Base-by-base conservation (phyloP, 2,329 filamentous ascomycete species). In the Pseudofabraea citricarpa region DNA sequence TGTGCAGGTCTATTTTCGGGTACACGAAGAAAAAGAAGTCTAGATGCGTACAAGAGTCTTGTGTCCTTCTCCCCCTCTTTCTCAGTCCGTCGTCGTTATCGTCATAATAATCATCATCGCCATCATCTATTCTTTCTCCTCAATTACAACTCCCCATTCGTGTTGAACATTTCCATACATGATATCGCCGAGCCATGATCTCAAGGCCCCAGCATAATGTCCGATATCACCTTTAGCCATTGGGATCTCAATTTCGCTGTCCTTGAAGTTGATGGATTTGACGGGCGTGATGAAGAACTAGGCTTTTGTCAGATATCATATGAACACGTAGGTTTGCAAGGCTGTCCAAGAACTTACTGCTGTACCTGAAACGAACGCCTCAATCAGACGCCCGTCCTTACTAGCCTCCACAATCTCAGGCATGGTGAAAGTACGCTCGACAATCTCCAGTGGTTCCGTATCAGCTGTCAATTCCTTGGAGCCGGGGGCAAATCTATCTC, bases 311-410 rank as follows among this genome's bases (percentile, higher is more conserved):
- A 9, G 27, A 20, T 9, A 20, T 22, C 32, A 46, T 27, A 44
- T 19, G 33, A 29, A 23, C 10, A 24, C 36, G 33, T 21, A 18
- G 12, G 19, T 21, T 9, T 38, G 13, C 27, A 32, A 16, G n/a
- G 8, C 19, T 36, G 21, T 35, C 22, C 21, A 40, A 4, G 15
- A 50, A 77, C 81, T 72, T 71, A 85, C 83, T 45, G 90, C 90
- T 49, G 90, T 96, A 12, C 90, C 90, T 21, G 86, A 81, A 3
- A 86, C 86, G 60, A 95, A 96, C 2, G 87, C 78, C 69, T 95
- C 90, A 6, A 95, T 63, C 31, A 95, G 62, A 3, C 90, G 73
- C 2, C 87, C 89, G 58, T 95, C 87, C 31, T 75, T 68, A 24
- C 79, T 69, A 1, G 90, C 90, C 60, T 84, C 77, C 20, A 83